Conservation (phyloP, 306 rosid species). For the Cucurbita argyrosperma region DNA sequence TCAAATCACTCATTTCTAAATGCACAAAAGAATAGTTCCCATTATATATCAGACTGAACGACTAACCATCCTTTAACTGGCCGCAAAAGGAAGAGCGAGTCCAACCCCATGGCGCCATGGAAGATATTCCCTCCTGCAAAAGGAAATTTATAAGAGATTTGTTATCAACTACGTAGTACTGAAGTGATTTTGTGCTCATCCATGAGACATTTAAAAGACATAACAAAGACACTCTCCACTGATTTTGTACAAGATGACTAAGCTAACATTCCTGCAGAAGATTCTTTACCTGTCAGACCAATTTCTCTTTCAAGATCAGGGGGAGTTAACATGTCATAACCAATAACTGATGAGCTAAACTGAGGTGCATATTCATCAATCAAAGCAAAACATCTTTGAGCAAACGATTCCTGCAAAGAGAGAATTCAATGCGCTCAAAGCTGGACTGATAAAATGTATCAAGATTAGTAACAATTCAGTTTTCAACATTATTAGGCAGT, state of each 20-base stretch:
- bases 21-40: neutral
- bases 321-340: conserved; percentile 88
- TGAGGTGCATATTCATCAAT: conserved; percentile 86
- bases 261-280: neutral
- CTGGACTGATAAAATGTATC: neutral
- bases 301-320: conserved; percentile 94
- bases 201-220: neutral
- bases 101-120: conserved; percentile 90
- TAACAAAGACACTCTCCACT: neutral
- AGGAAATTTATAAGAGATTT: neutral
- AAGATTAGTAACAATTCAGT: neutral
- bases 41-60: neutral
- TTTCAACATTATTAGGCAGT: neutral
- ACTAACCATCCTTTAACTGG: conserved; percentile 81
- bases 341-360: conserved; percentile 69
- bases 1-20: too few species aligned
- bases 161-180: neutral
- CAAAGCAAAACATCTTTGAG: conserved; percentile 55
- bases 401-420: conserved; percentile 50
- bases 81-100: conserved; percentile 72
- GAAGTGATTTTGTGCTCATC: neutral
- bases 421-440: neutral
- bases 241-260: neutral
- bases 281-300: conserved; percentile 61
- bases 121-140: conserved; percentile 71